phyloP scores from a whole-genome alignment of 2,329 filamentous ascomycete species.

The Alternaria consortialis region DNA sequence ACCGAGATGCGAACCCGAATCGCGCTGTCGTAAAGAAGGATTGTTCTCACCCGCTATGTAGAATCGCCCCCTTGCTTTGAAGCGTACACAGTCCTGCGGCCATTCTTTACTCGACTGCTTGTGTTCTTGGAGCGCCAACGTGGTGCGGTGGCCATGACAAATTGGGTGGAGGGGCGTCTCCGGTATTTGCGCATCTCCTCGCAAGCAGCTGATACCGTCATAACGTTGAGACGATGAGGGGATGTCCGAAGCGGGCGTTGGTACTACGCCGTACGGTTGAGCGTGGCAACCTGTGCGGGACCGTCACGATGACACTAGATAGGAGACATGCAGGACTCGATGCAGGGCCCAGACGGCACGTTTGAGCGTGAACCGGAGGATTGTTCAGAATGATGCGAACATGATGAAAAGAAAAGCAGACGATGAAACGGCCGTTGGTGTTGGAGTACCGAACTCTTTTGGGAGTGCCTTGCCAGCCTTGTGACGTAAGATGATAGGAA shows the following conservation, averaged over 20 bases:
- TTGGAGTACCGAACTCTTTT: conserved; percentile 3
- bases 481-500: conserved; percentile 3
- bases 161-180: conserved; percentile 3
- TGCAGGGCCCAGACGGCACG: conserved; percentile 3
- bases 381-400: not conserved
- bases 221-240: conserved; percentile 10
- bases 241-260: not conserved
- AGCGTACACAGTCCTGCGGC: not conserved
- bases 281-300: conserved; percentile 9
- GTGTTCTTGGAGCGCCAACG: not conserved
- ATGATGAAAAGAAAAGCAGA: conserved; percentile 1
- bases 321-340: not conserved
- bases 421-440: conserved; percentile 9
- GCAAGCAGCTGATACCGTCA: conserved; percentile 1
- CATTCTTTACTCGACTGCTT: not conserved
- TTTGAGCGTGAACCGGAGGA: conserved; percentile 1
- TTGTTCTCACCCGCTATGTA: not conserved
- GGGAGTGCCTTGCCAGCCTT: not conserved
- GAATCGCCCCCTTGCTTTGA: not conserved
- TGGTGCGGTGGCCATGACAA: not conserved
- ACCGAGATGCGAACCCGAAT: not conserved
- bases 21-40: not conserved
- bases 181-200: not conserved
- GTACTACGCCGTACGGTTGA: conserved; percentile 12
- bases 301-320: conserved; percentile 7